A percentile compares a stretch with the other conserved stretches of the same genome.
Conservation (phyloP, 371 early-diverging fungal genomes). For the Lichtheimia ramosa region DNA sequence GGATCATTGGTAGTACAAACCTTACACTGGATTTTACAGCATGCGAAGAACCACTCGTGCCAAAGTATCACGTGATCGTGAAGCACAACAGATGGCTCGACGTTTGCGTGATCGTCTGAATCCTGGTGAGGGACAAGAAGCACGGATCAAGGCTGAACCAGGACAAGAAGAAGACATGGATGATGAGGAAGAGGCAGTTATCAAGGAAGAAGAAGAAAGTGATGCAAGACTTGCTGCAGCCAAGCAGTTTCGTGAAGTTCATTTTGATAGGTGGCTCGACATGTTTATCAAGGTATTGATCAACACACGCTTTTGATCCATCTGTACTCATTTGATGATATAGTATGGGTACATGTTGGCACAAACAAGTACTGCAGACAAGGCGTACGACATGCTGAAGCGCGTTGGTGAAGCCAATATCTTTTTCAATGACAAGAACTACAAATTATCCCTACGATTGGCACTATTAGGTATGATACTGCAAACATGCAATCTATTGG, state of each 20-base stretch:
- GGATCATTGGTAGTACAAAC: too few species aligned
- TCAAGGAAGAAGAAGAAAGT: conserved; percentile 28
- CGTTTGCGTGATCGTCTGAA: conserved; percentile 25
- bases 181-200: conserved; percentile 31
- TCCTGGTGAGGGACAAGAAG: conserved; percentile 4
- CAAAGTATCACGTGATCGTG: conserved; percentile 10
- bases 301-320: neutral
- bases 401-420: conserved; percentile 64
- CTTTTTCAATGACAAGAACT: conserved; percentile 59
- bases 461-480: conserved; percentile 57
- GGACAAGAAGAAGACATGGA: conserved; percentile 17
- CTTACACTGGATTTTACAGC: conserved; percentile 4
- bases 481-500: neutral
- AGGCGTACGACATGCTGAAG: conserved; percentile 65
- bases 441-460: conserved; percentile 50
- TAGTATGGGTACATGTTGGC: conserved; percentile 67
- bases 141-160: conserved; percentile 2
- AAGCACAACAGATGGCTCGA: conserved; percentile 33
- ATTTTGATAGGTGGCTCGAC: conserved; percentile 64
- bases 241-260: conserved; percentile 51
- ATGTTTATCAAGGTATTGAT: conserved; percentile 57
- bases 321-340: neutral
- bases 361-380: conserved; percentile 53
- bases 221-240: conserved; percentile 17
- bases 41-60: neutral